phyloP scores from a whole-genome alignment of 805 yeast species.

The Nakazawaea sp. region DNA sequence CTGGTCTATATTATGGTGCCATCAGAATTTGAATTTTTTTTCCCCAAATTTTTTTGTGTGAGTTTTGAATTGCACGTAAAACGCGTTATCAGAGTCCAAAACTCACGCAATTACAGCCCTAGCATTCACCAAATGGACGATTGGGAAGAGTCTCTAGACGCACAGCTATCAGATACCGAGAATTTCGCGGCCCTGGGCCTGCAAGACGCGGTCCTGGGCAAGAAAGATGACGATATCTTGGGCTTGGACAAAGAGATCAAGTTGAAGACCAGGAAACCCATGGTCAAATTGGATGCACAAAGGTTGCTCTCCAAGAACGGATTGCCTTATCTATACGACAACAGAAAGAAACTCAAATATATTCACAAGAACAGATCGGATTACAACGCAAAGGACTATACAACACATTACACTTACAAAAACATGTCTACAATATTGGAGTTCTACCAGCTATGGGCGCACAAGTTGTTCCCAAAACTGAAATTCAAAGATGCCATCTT shows the following conservation, averaged over 20 bases:
- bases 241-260: conserved; percentile 9
- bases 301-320: conserved; percentile 50
- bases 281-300: conserved; percentile 45
- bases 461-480: conserved; percentile 71
- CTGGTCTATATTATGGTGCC: too few relatives aligned
- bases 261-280: conserved; percentile 18
- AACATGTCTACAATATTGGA: conserved; percentile 44
- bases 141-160: too few relatives aligned
- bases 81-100: neutral
- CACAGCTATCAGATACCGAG: too few relatives aligned
- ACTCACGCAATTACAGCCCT: too few relatives aligned
- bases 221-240: conserved; percentile 8
- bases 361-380: conserved; percentile 15
- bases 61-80: too few relatives aligned
- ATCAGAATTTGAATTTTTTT: too few relatives aligned
- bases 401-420: conserved; percentile 38
- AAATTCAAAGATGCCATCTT: conserved; percentile 63
- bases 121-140: too few relatives aligned
- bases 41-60: too few relatives aligned
- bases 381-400: conserved; percentile 18
- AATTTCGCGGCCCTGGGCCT: too few relatives aligned
- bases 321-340: conserved; percentile 39
- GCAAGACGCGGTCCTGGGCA: too few relatives aligned
- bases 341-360: conserved; percentile 27
- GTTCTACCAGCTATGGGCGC: conserved; percentile 71